Percentiles rank a stretch among this genome's conserved stretches.
These are phyloP conservation scores for Coniochaeta ligniaria DNA, from an alignment of 2,329 filamentous ascomycete species.

Conservation along the genomic window DNA sequence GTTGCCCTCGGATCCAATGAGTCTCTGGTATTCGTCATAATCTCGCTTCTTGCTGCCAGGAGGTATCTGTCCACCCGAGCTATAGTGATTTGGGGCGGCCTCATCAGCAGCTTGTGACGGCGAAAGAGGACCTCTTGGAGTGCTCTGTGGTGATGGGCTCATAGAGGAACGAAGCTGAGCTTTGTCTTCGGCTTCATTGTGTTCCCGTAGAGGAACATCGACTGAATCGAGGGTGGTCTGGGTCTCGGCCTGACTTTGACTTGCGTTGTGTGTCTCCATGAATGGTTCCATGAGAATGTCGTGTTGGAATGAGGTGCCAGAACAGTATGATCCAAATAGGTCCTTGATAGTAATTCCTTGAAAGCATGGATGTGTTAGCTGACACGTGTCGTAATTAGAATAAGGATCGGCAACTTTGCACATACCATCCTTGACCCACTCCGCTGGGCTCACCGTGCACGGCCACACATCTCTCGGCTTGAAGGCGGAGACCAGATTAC, in stretches of 20 bases:
- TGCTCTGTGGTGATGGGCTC: not conserved
- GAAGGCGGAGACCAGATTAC: slow-evolving; percentile 60
- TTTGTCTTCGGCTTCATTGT: slow-evolving; percentile 19
- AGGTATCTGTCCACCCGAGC: not conserved
- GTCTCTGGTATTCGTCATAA: slow-evolving; percentile 8
- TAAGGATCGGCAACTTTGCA: not conserved
- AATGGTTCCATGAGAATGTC: slow-evolving; percentile 51
- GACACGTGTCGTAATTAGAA: not conserved
- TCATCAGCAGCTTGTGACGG: not conserved
- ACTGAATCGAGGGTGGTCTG: slow-evolving; percentile 9
- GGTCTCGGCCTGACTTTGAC: slow-evolving; percentile 3
- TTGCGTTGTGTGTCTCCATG: not conserved
- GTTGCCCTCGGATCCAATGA: slow-evolving; percentile 11
- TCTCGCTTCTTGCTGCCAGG: not conserved
- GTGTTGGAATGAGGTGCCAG: slow-evolving; percentile 51
- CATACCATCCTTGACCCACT: slow-evolving; percentile 52
- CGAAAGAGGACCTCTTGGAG: not conserved
- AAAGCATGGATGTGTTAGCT: not conserved
- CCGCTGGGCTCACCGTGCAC: slow-evolving; percentile 61
- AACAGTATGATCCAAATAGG: slow-evolving; percentile 68
- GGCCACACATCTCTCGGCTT: slow-evolving; percentile 72
- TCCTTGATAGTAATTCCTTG: slow-evolving; percentile 39
- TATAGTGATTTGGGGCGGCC: not conserved
- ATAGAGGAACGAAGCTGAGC: not conserved
- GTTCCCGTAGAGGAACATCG: not conserved